These are phyloP conservation scores for Solanum chacoense DNA, from an alignment of 305 asterid genomes.

Conservation along the genomic window DNA sequence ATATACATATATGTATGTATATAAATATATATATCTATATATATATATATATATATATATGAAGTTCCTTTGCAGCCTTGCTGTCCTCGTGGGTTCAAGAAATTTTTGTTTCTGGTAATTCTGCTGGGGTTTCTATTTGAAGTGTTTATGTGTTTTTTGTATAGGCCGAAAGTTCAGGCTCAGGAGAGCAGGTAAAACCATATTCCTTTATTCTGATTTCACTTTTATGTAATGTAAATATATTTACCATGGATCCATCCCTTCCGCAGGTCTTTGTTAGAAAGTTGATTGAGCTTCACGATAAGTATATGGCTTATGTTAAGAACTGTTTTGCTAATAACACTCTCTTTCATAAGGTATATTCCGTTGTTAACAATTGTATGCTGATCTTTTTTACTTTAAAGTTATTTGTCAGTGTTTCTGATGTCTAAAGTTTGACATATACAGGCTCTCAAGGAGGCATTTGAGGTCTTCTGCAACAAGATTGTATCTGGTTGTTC, in stretches of 20 bases:
- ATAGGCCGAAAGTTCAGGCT: conserved; percentile 30
- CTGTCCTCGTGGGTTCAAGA: background rate
- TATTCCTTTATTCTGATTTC: background rate
- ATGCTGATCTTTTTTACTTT: background rate
- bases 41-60: background rate
- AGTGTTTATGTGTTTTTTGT: background rate
- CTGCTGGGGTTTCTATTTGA: background rate
- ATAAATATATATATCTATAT: too few relatives aligned
- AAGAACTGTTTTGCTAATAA: conserved; percentile 28
- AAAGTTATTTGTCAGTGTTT: background rate
- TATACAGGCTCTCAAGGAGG: conserved; percentile 39
- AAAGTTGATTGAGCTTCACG: conserved; percentile 34
- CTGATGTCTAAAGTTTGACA: background rate
- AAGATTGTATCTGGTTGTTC: conserved; percentile 31
- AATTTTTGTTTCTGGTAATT: background rate
- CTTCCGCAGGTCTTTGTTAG: conserved; percentile 27
- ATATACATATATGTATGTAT: too few relatives aligned
- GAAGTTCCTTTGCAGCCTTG: background rate
- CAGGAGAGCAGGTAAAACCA: conserved; percentile 33
- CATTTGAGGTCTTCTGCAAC: conserved; percentile 51
- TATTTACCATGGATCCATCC: background rate
- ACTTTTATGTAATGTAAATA: background rate
- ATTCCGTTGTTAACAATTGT: background rate
- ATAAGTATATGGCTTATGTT: conserved; percentile 33
- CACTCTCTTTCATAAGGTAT: conserved; percentile 39